These are phyloP conservation scores for Pilaira anomala DNA, from an alignment of 192 early-diverging fungal genomes.

Conservation along the genomic window DNA sequence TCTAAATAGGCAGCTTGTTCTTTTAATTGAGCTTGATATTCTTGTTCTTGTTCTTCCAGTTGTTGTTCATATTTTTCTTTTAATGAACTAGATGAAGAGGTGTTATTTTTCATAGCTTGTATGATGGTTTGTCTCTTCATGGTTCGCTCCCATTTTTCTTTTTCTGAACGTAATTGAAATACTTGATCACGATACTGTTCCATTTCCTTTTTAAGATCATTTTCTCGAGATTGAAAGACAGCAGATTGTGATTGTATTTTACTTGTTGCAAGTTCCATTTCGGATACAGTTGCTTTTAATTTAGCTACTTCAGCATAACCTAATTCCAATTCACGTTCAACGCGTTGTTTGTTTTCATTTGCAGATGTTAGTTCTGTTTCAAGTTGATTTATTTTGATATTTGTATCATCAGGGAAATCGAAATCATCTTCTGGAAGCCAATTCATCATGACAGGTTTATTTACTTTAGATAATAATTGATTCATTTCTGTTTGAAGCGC, in stretches of 20 bases:
- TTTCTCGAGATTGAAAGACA: slow-evolving; percentile 17
- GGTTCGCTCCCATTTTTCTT: slow-evolving; percentile 38
- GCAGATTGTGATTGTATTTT: slow-evolving; percentile 23
- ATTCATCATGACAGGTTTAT: background rate
- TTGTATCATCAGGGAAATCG: slow-evolving; percentile 11
- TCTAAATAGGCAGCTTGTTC: slow-evolving; percentile 31
- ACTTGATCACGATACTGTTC: slow-evolving; percentile 29
- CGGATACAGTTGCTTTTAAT: slow-evolving; percentile 17
- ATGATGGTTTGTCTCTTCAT: slow-evolving; percentile 40
- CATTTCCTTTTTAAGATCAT: slow-evolving; percentile 29
- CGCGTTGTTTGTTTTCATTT: background rate
- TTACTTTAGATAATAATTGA: background rate
- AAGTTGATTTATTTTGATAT: background rate
- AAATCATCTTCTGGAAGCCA: slow-evolving; percentile 11
- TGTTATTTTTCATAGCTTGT: slow-evolving; percentile 35
- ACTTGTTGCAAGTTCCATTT: slow-evolving; percentile 33
- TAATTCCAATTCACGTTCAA: slow-evolving; percentile 1
- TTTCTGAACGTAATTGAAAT: slow-evolving; percentile 19
- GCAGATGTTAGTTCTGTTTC: slow-evolving; percentile 8
- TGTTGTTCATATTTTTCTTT: slow-evolving; percentile 31
- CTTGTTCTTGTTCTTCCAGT: slow-evolving; percentile 35
- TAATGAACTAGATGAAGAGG: slow-evolving; percentile 4
- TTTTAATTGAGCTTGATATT: slow-evolving; percentile 35
- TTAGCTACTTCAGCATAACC: background rate
- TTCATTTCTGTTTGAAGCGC: slow-evolving; percentile 4